Percentiles rank a stretch among this genome's conserved stretches.
phyloP scores from a whole-genome alignment of 1,284 basidiomycete species.

The Ustilago esculenta region DNA sequence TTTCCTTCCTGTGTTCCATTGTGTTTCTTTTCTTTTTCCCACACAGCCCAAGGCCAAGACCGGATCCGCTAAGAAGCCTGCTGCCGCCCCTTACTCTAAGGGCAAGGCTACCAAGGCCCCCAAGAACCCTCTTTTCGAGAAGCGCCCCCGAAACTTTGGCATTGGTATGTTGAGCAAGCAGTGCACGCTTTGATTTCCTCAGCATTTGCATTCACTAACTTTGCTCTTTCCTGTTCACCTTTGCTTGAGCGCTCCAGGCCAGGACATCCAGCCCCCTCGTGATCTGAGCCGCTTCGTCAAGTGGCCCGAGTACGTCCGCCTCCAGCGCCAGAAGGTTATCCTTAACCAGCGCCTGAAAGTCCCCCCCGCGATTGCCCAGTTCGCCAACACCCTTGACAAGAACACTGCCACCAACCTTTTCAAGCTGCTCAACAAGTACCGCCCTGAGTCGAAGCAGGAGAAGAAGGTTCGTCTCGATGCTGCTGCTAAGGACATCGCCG shows the following conservation, averaged over 20 bases:
- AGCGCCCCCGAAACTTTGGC: slow-evolving; percentile 89
- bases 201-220: no score
- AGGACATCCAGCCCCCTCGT: slow-evolving; percentile 88
- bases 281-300: slow-evolving; percentile 98
- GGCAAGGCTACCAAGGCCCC: slow-evolving; percentile 70
- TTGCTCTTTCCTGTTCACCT: no score
- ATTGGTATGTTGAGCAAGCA: slow-evolving; percentile 78
- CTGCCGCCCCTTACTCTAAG: slow-evolving; percentile 62
- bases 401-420: slow-evolving; percentile 98
- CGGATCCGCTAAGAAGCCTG: slow-evolving; percentile 63
- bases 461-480: slow-evolving; percentile 92
- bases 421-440: slow-evolving; percentile 96
- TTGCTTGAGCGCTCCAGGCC: slow-evolving; percentile 72
- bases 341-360: slow-evolving; percentile 98
- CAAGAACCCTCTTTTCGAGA: slow-evolving; percentile 97
- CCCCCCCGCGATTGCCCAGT: slow-evolving; percentile 96
- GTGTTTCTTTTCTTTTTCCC: slow-evolving; percentile 5
- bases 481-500: slow-evolving; percentile 79
- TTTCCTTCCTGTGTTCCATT: slow-evolving; percentile 1
- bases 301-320: slow-evolving; percentile 98
- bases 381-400: slow-evolving; percentile 98
- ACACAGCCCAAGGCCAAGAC: slow-evolving; percentile 65
- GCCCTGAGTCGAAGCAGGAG: slow-evolving; percentile 93
- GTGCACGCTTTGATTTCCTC: no score
- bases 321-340: slow-evolving; percentile 98